A percentile compares a stretch with the other conserved stretches of the same genome.
Evolutionary conservation across 225 moss, liverwort and hornwort species (phyloP).

Genomic region (Straminergon stramineum): DNA sequence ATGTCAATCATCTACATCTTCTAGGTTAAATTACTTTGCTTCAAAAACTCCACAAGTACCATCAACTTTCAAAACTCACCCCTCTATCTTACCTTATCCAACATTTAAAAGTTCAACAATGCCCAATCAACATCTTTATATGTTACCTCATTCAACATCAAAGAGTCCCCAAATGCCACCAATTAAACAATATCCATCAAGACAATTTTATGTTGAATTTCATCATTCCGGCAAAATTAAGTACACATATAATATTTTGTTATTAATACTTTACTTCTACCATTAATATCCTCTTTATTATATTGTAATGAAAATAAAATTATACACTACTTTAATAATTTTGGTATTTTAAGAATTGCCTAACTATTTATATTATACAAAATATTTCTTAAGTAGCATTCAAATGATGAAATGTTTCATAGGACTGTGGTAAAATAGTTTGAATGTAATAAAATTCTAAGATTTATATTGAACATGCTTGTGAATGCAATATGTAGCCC

Average conservation of each 20-base stretch:
- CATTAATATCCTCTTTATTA: background rate
- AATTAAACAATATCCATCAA: background rate
- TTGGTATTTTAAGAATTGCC: background rate
- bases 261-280: background rate
- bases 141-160: background rate
- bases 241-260: background rate
- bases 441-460: background rate
- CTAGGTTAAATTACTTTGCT: background rate
- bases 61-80: background rate
- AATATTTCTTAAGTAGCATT: background rate
- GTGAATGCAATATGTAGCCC: background rate
- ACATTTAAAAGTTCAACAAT: background rate
- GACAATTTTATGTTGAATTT: background rate
- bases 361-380: too few relatives aligned
- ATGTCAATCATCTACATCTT: background rate
- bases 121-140: background rate
- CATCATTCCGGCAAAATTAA: background rate
- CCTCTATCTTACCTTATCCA: background rate
- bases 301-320: background rate
- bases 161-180: background rate
- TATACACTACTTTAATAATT: background rate
- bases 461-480: too few relatives aligned
- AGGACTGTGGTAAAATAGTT: background rate
- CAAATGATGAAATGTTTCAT: background rate
- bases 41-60: background rate